Percentiles rank a stretch among this genome's conserved stretches.
Conservation (phyloP, 129 eudicot species). For the sunflower (Helianthus annuus) region HanXRQr2.0-SUNRISE NC_035438.2:119171321-119171820, state of each 20-base stretch:
- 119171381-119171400: conserved; percentile 33
- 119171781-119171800: too few species aligned
- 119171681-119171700: conserved; percentile 4
- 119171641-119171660: neutral
- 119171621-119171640: neutral
- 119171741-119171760: too few species aligned
- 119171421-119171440: neutral
- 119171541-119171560: neutral
- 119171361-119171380: conserved; percentile 16
- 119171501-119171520: neutral
- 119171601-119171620: neutral
- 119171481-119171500: conserved; percentile 55
- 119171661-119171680: neutral
- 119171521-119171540: neutral
- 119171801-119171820: too few species aligned
- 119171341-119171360: conserved; percentile 22
- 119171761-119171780: too few species aligned
- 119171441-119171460: neutral
- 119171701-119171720: neutral
- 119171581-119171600: neutral
- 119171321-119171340: conserved; percentile 16
- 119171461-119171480: conserved; percentile 44
- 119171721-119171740: too few species aligned
- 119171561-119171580: neutral
- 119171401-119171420: neutral